Conservation (phyloP, 2,329 filamentous ascomycete genomes). For the Colletotrichum echinochloae region DNA sequence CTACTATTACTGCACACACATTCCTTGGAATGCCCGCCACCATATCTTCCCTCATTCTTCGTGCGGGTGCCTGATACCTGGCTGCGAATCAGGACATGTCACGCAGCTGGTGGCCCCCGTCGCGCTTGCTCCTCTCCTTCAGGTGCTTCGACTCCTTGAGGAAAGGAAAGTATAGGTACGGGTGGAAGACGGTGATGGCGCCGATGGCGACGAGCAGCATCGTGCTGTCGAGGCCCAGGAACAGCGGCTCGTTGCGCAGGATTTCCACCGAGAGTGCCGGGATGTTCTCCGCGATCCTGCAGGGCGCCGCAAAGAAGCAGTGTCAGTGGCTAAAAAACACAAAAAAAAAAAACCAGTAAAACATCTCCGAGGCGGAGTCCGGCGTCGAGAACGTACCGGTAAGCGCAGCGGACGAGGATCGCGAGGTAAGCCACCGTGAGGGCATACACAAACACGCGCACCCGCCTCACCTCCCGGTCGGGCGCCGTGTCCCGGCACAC, state of each 20-base stretch:
- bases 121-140: background rate
- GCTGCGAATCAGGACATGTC: background rate
- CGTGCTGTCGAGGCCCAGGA: conserved; percentile 40
- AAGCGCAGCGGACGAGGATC: conserved; percentile 39
- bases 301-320: no score
- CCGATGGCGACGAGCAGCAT: conserved; percentile 38
- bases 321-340: background rate
- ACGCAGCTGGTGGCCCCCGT: background rate
- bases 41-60: no score
- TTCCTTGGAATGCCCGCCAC: no score
- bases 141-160: background rate
- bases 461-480: background rate
- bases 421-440: conserved; percentile 33
- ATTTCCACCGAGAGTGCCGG: conserved; percentile 32
- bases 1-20: no score
- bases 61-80: no score
- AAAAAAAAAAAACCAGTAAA: no score
- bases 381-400: conserved; percentile 40
- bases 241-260: conserved; percentile 39
- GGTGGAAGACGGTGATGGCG: conserved; percentile 33
- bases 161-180: conserved; percentile 38
- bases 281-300: background rate
- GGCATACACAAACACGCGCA: conserved; percentile 13
- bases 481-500: background rate
- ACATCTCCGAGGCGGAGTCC: no score